Conservation (phyloP, 2,329 filamentous ascomycete genomes). For the Colletotrichum echinochloae region DNA sequence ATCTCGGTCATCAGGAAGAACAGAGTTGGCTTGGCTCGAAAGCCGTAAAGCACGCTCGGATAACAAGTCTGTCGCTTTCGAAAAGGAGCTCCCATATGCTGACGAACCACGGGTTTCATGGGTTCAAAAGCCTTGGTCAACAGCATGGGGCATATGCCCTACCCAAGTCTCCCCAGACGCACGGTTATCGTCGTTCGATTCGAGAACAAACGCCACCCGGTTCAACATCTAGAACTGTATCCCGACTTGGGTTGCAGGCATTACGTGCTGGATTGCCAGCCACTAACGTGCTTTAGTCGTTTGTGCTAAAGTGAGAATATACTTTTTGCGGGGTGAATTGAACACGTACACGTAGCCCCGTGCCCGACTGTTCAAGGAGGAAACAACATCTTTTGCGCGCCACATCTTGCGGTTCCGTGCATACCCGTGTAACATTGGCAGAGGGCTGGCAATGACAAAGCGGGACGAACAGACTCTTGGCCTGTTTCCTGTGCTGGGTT, state of each 20-base stretch:
- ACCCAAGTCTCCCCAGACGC: slow-evolving; percentile 43
- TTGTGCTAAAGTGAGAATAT: slow-evolving; percentile 47
- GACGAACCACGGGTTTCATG: slow-evolving; percentile 45
- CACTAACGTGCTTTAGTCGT: slow-evolving; percentile 39
- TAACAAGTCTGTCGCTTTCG: slow-evolving; percentile 43
- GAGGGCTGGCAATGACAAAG: slow-evolving; percentile 44
- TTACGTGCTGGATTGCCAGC: slow-evolving; percentile 3
- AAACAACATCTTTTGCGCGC: slow-evolving; percentile 45
- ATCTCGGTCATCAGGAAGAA: slow-evolving; percentile 44
- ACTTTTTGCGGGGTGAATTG: slow-evolving; percentile 46
- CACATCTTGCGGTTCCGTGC: slow-evolving; percentile 46
- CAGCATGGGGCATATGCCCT: slow-evolving; percentile 44
- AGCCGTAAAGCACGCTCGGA: slow-evolving; percentile 43
- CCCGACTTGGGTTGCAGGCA: slow-evolving; percentile 42
- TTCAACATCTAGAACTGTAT: slow-evolving; percentile 46
- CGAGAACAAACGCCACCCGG: slow-evolving; percentile 48
- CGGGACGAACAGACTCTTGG: slow-evolving; percentile 36
- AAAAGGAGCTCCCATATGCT: slow-evolving; percentile 45
- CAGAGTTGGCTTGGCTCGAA: slow-evolving; percentile 39
- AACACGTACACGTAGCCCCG: slow-evolving; percentile 36
- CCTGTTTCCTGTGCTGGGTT: slow-evolving; percentile 4
- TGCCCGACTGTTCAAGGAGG: slow-evolving; percentile 42
- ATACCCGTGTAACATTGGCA: slow-evolving; percentile 43
- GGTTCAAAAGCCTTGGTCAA: slow-evolving; percentile 44
- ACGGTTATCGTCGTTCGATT: slow-evolving; percentile 44